Percentiles rank a stretch among this genome's conserved stretches.
Conservation (phyloP, 768 basidiomycete genomes). For the Termitomyces titanicus region DNA sequence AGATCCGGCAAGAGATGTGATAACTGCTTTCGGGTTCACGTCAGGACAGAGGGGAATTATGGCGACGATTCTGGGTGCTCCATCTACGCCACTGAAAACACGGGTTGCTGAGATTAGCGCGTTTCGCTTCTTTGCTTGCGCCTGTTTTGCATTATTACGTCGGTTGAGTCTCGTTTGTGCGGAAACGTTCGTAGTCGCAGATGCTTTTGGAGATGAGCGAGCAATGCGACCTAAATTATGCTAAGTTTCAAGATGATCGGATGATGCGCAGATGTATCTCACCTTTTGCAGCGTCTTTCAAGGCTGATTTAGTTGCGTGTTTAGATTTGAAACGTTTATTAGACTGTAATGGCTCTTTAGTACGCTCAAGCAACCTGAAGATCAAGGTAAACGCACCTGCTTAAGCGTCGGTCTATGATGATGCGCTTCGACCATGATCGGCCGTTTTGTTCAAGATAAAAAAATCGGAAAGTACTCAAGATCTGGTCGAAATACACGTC, state of each 20-base stretch:
- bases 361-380: not conserved
- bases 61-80: slow-evolving; percentile 81
- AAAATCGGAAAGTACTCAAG: not conserved
- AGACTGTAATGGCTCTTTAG: slow-evolving; percentile 41
- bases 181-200: slow-evolving; percentile 40
- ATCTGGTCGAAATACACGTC: not conserved
- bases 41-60: slow-evolving; percentile 81
- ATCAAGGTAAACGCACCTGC: slow-evolving; percentile 46
- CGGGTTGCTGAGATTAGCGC: slow-evolving; percentile 66
- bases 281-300: slow-evolving; percentile 89
- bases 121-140: slow-evolving; percentile 67
- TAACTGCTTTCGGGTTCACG: slow-evolving; percentile 47
- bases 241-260: not conserved
- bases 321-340: slow-evolving; percentile 94
- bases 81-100: slow-evolving; percentile 76
- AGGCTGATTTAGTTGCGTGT: slow-evolving; percentile 79
- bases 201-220: slow-evolving; percentile 52
- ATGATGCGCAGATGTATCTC: not conserved
- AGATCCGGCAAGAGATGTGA: slow-evolving; percentile 54
- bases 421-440: slow-evolving; percentile 38
- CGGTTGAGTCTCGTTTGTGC: slow-evolving; percentile 77
- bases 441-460: not conserved
- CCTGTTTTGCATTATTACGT: slow-evolving; percentile 82
- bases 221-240: slow-evolving; percentile 48
- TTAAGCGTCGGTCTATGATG: slow-evolving; percentile 87